Evolutionary conservation across 2,329 filamentous ascomycete species (phyloP).

Genomic region (Fusarium xylarioides): DNA sequence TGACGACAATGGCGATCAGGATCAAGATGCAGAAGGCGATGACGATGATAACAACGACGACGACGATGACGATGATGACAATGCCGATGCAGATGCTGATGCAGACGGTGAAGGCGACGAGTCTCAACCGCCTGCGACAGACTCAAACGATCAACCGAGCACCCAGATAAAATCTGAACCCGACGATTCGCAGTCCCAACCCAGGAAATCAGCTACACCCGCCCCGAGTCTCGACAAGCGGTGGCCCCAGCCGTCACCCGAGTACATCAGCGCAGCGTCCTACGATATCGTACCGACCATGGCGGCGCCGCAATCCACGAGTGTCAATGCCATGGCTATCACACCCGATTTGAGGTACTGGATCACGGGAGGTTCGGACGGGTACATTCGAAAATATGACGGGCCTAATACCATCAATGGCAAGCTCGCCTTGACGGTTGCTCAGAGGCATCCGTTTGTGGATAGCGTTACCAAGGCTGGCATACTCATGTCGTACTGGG

Average conservation of each 20-base stretch:
- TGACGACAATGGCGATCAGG: slow-evolving; percentile 48
- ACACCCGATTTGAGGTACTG: slow-evolving; percentile 96
- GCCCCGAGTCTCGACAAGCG: slow-evolving; percentile 33
- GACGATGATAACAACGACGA: slow-evolving; percentile 48
- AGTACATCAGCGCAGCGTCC: slow-evolving; percentile 79
- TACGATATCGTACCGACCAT: slow-evolving; percentile 99
- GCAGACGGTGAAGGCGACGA: slow-evolving; percentile 50
- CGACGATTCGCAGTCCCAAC: slow-evolving; percentile 34
- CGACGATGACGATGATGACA: slow-evolving; percentile 48
- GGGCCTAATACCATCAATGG: slow-evolving; percentile 95
- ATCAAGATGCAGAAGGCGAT: slow-evolving; percentile 42
- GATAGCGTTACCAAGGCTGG: slow-evolving; percentile 97
- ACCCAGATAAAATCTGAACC: slow-evolving; percentile 47
- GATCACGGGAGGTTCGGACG: slow-evolving; percentile 92
- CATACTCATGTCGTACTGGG: slow-evolving; percentile 96
- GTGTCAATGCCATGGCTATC: slow-evolving; percentile 89
- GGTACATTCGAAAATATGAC: slow-evolving; percentile 97
- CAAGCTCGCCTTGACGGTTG: slow-evolving; percentile 91
- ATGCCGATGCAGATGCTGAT: slow-evolving; percentile 51
- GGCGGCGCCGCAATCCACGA: slow-evolving; percentile 93
- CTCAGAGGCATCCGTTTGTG: slow-evolving; percentile 95
- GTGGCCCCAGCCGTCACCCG: slow-evolving; percentile 74
- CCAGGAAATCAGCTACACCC: slow-evolving; percentile 44
- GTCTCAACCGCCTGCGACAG: slow-evolving; percentile 39
- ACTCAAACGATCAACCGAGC: slow-evolving; percentile 49